phyloP scores from a whole-genome alignment of 495 filamentous ascomycete genomes.

The Tirmania nivea region DNA sequence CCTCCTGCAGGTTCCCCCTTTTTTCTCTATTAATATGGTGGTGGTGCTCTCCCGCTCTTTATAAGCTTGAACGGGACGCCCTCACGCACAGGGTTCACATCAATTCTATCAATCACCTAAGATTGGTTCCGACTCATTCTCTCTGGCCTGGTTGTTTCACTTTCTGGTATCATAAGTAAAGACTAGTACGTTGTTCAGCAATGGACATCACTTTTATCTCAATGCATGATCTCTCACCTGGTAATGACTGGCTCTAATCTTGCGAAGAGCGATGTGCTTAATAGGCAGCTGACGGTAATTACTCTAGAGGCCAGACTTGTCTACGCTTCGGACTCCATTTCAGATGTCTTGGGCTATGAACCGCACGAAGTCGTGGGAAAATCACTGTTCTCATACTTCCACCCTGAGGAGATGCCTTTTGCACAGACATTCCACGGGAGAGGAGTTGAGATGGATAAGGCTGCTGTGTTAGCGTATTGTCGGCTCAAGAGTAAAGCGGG shows the following conservation, averaged over 20 bases:
- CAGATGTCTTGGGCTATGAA: constrained; percentile 61
- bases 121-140: not conserved
- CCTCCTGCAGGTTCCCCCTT: not conserved
- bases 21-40: not conserved
- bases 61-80: not conserved
- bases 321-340: constrained; percentile 64
- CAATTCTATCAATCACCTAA: not conserved
- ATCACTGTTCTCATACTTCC: constrained; percentile 73
- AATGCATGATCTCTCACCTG: constrained; percentile 45
- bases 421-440: constrained; percentile 50
- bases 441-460: constrained; percentile 61
- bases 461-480: constrained; percentile 64
- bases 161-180: not conserved
- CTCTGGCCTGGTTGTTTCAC: not conserved
- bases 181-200: not conserved
- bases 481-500: constrained; percentile 45
- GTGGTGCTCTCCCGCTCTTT: not conserved
- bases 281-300: constrained; percentile 20
- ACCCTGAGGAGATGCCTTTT: constrained; percentile 58
- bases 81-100: not conserved
- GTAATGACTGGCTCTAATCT: constrained; percentile 17
- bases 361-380: constrained; percentile 53
- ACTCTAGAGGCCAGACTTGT: constrained; percentile 51
- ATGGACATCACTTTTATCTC: constrained; percentile 52
- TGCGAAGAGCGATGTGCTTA: constrained; percentile 4